Evolutionary conservation across 1,139 yeast genomes (phyloP).

Genomic region (Hyphopichia fennica): DNA sequence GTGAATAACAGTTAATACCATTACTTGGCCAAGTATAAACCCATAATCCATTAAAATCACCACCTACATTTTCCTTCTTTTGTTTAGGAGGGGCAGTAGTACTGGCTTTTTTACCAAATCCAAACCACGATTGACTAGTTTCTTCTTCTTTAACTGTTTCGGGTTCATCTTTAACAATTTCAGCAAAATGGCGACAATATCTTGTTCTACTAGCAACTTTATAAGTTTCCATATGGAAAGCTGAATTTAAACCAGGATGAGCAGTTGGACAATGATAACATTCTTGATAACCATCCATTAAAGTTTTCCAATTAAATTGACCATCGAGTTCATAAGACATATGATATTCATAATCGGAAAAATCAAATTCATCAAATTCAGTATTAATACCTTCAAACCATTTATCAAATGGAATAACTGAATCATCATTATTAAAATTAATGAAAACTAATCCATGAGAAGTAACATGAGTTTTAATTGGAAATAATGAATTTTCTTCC

Average conservation of each 20-base stretch:
- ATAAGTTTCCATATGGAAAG: slow-evolving; percentile 65
- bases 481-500: slow-evolving; percentile 54
- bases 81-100: slow-evolving; percentile 9
- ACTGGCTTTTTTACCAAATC: slow-evolving; percentile 37
- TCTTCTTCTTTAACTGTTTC: slow-evolving; percentile 9
- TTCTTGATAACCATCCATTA: slow-evolving; percentile 68
- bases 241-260: slow-evolving; percentile 57
- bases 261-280: slow-evolving; percentile 70
- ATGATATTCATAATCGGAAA: slow-evolving; percentile 59
- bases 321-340: slow-evolving; percentile 68
- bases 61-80: slow-evolving; percentile 50
- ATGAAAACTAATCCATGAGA: slow-evolving; percentile 57
- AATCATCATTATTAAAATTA: slow-evolving; percentile 43
- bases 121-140: slow-evolving; percentile 44
- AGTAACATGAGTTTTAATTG: slow-evolving; percentile 54
- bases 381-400: slow-evolving; percentile 51
- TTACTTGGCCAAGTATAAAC: slow-evolving; percentile 58
- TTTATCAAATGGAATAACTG: slow-evolving; percentile 45
- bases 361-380: slow-evolving; percentile 58
- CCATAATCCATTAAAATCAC: slow-evolving; percentile 62
- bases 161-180: slow-evolving; percentile 18
- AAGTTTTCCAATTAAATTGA: slow-evolving; percentile 63
- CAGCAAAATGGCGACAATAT: slow-evolving; percentile 57
- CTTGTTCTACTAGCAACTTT: slow-evolving; percentile 59
- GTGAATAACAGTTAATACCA: slow-evolving; percentile 63